Base-by-base conservation (phyloP, 306 rosid species). In the Vicia sativa region DNA sequence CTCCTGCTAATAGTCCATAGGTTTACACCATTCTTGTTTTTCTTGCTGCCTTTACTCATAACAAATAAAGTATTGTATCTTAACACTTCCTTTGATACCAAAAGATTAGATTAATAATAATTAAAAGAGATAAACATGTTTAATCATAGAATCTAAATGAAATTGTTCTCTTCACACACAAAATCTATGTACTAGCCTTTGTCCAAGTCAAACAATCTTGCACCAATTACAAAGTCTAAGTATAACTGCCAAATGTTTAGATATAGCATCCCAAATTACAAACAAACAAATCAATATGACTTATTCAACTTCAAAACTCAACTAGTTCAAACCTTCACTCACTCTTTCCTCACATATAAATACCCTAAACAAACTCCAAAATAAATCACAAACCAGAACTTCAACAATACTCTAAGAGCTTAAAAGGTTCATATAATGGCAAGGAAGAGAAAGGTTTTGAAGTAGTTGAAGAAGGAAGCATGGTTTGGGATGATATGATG, bases 401-500 rank as follows among this genome's bases (percentile, higher is more conserved):
- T 69, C 37, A 52, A 55, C 3, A 66, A 12, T 19, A 46, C 11
- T 14, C 4, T 46, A 86, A 87, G 77, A 75, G 77, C 35, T 77
- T 70, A 72, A 85, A 71, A 73, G 14, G 78, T 12, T 61, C 3
- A 56, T 2, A 60, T 53, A 67, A 91, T 92, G 98, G 95, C 79
- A 70, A 92, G 98, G 83, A 92, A 83, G 85, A 92, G 96, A 84
- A 89, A 84, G 64, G 79, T 15, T 37, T 25, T 65, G 87, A 78
- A 37, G 81, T 19, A 43, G 87, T 69, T 57, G 92, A 84, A 65
- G 86, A 80, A 71, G 84, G 79, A 67, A 73, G 69, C 49, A 62
- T 82, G 86, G 86, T 16, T 5, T 87, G 96, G 96, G 91, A 89
- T 49, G 91, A 89, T 65, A 92, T 89, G 83, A 76, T 89, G 83